phyloP scores from a whole-genome alignment of 2,329 filamentous ascomycete species.

The Bimuria novae-zelandiae region DNA sequence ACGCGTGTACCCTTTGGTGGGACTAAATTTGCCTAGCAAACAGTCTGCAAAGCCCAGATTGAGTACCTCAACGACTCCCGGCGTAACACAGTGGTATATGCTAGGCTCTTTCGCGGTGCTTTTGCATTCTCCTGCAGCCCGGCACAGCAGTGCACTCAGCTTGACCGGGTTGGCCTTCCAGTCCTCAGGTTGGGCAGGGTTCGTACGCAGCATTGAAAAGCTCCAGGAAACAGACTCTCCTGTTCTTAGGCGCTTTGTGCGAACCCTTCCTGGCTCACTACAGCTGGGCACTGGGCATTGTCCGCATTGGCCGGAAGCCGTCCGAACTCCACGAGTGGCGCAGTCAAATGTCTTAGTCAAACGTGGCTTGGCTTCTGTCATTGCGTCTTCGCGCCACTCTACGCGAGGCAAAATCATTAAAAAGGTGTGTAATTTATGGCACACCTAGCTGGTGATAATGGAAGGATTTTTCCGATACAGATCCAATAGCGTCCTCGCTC shows the following conservation, averaged over 20 bases:
- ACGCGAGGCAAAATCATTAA: too few species aligned
- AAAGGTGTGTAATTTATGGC: too few species aligned
- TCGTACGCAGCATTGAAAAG: conserved; percentile 14
- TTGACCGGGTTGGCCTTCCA: background rate
- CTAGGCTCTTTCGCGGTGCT: background rate
- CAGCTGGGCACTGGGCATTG: background rate
- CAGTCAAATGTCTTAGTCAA: background rate
- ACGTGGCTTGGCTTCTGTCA: conserved; percentile 22
- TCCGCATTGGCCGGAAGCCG: background rate
- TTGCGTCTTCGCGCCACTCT: too few species aligned
- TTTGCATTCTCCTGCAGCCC: background rate
- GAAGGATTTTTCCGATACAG: background rate
- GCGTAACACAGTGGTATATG: background rate
- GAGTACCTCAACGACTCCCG: background rate
- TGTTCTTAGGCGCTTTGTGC: conserved; percentile 17
- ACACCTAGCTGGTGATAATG: background rate
- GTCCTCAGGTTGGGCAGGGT: too few species aligned
- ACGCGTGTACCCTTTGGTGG: background rate
- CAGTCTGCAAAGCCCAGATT: conserved; percentile 6
- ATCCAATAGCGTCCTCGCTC: conserved; percentile 20
- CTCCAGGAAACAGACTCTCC: conserved; percentile 26
- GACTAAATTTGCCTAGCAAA: conserved; percentile 3
- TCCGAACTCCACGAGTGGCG: background rate
- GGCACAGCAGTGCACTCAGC: background rate
- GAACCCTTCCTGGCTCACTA: conserved; percentile 24